A percentile compares a stretch with the other conserved stretches of the same genome.
These are phyloP conservation scores for Penicillium sp. DNA, from an alignment of 2,329 filamentous ascomycete genomes.

Conservation along the genomic window DNA sequence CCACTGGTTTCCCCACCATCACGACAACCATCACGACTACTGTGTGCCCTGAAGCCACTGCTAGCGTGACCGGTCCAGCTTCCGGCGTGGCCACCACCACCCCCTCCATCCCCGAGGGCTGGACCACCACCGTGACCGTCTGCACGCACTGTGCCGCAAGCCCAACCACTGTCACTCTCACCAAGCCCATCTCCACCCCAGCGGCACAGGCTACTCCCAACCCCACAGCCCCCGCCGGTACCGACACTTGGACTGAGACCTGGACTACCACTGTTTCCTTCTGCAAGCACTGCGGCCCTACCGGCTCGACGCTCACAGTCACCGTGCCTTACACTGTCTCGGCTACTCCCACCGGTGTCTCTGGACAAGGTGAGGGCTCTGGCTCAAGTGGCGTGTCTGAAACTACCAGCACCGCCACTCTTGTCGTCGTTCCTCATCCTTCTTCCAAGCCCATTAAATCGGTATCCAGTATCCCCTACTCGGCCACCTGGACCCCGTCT, in stretches of 20 bases:
- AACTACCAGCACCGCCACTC: slow-evolving; percentile 1
- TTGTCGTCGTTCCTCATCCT: background rate
- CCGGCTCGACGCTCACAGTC: slow-evolving; percentile 21
- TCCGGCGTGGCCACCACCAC: slow-evolving; percentile 20
- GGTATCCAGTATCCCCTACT: slow-evolving; percentile 7
- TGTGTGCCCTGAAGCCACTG: slow-evolving; percentile 37
- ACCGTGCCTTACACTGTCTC: slow-evolving; percentile 19
- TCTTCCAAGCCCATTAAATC: slow-evolving; percentile 4
- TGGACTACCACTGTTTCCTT: slow-evolving; percentile 21
- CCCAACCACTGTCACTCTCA: slow-evolving; percentile 43
- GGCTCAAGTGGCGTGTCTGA: background rate
- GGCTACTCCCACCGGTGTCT: slow-evolving; percentile 1
- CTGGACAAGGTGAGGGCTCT: slow-evolving; percentile 4
- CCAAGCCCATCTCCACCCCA: slow-evolving; percentile 26
- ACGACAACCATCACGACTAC: slow-evolving; percentile 42
- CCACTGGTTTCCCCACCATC: slow-evolving; percentile 46
- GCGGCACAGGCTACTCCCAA: slow-evolving; percentile 9
- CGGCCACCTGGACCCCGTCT: slow-evolving; percentile 10
- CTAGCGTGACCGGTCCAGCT: slow-evolving; percentile 27
- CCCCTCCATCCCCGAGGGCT: slow-evolving; percentile 36
- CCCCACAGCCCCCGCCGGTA: slow-evolving; percentile 8
- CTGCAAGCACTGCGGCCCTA: slow-evolving; percentile 24
- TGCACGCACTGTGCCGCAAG: slow-evolving; percentile 42
- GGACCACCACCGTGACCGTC: slow-evolving; percentile 44
- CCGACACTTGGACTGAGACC: slow-evolving; percentile 16